These are phyloP conservation scores for Aureobasidium sp. DNA, from an alignment of 2,329 filamentous ascomycete species.

Conservation along the genomic window DNA sequence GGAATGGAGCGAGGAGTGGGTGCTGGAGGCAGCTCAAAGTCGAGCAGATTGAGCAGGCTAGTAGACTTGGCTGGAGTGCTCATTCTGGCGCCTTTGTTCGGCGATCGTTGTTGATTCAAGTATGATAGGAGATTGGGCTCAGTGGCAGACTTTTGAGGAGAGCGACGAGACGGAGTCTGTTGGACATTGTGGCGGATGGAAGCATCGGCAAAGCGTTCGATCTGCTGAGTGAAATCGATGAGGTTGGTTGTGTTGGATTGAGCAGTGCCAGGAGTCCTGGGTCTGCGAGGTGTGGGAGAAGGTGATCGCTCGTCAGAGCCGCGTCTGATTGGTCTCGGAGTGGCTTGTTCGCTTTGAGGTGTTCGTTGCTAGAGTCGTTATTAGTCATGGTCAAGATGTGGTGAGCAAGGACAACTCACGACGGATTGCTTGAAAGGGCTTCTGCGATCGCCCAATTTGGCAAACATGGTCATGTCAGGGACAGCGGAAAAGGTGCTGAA, in stretches of 20 bases:
- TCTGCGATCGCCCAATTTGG: conserved; percentile 52
- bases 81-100: conserved; percentile 24
- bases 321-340: conserved; percentile 41
- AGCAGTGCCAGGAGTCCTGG: conserved; percentile 30
- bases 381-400: not conserved
- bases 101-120: conserved; percentile 33
- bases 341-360: conserved; percentile 32
- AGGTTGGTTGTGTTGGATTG: conserved; percentile 64
- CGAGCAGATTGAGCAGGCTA: conserved; percentile 61
- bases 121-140: conserved; percentile 40
- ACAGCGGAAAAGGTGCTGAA: conserved; percentile 87
- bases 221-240: conserved; percentile 79
- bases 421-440: conserved; percentile 10
- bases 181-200: conserved; percentile 27
- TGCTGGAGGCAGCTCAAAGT: conserved; percentile 89
- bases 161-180: conserved; percentile 26
- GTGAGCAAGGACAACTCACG: not conserved
- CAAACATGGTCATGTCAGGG: conserved; percentile 77
- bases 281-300: conserved; percentile 46
- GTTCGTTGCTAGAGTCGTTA: not conserved
- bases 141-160: conserved; percentile 42
- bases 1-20: conserved; percentile 89
- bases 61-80: conserved; percentile 36
- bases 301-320: conserved; percentile 33
- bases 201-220: conserved; percentile 44